Base-by-base conservation (phyloP, 2,329 filamentous ascomycete species). In the Triangularia setosa region DNA sequence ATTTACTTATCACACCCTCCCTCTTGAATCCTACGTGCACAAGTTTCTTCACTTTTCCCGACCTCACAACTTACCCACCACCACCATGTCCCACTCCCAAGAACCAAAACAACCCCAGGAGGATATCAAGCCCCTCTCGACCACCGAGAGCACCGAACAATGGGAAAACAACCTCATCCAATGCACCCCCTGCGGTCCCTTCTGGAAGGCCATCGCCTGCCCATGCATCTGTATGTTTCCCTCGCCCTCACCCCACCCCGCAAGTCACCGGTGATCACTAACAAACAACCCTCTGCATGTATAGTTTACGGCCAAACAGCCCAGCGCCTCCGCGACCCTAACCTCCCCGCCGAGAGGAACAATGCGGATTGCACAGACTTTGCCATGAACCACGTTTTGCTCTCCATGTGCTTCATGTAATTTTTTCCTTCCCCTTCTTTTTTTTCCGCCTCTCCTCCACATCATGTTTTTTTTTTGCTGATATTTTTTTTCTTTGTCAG, bases 261-360 rank as follows among this genome's bases (percentile, higher is more conserved):
- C 30, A 9, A 12, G 14, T 33, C 30, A 8, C 12, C 30, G 4
- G 4, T 2, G 8, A 35, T 52, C 23, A 24, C 44, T 56, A 55
- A 3, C 11, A 11, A n/a, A n/a, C n/a, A 1, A 44, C 33, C 14
- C 58, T 18, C 12, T n/a, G n/a, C n/a, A n/a, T n/a, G n/a, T n/a
- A n/a, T 67, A 81, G 79, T 82, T 30, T 66, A 80, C 62, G 80
- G 80, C 61, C 75, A 76, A 67, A 81, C 80, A 4, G 69, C 79
- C 16, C 76, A 79, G 61, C 79, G 80, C 65, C 75, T 82, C 71
- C 74, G 75, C 57, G 78, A 82, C 63, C 79, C 79, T 3, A 75
- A 75, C 7, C 76, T 79, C 72, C 69, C 73, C 4, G 76, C 78
- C 61, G 73, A 78, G 53, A 67, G 71, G 53, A 67, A 76, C 68